A percentile compares a stretch with the other conserved stretches of the same genome.
phyloP scores from a whole-genome alignment of 805 yeast species.

The Debaryomyces castellii region DNA sequence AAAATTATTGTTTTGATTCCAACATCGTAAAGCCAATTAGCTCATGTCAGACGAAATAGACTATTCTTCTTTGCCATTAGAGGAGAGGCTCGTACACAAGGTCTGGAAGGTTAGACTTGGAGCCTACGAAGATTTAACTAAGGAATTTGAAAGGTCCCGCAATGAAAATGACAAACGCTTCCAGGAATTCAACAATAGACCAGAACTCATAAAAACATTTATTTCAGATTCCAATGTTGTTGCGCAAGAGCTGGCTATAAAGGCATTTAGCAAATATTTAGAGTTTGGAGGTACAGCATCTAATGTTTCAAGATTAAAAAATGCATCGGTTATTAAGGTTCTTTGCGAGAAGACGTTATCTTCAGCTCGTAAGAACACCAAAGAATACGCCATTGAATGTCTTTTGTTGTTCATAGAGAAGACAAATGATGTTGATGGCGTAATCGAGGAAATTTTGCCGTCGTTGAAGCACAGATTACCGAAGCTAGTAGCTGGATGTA shows the following conservation, averaged over 20 bases:
- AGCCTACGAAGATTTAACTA: slow-evolving; percentile 71
- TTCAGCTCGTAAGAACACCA: slow-evolving; percentile 74
- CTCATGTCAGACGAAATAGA: slow-evolving; percentile 52
- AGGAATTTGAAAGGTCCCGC: slow-evolving; percentile 52
- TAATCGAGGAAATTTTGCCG: slow-evolving; percentile 67
- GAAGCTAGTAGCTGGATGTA: slow-evolving; percentile 71
- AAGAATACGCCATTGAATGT: slow-evolving; percentile 61
- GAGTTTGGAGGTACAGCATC: slow-evolving; percentile 52
- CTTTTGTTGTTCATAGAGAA: slow-evolving; percentile 63
- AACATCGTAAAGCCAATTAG: background rate
- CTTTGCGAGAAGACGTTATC: slow-evolving; percentile 82
- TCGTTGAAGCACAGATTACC: slow-evolving; percentile 65
- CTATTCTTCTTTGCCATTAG: slow-evolving; percentile 59
- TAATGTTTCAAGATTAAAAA: slow-evolving; percentile 41
- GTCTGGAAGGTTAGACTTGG: slow-evolving; percentile 83
- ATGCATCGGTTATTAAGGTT: slow-evolving; percentile 40
- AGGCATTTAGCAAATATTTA: slow-evolving; percentile 52
- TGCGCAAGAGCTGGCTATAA: slow-evolving; percentile 83
- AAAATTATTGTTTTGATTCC: background rate
- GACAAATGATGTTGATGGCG: slow-evolving; percentile 57
- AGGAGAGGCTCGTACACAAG: slow-evolving; percentile 65
- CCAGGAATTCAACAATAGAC: slow-evolving; percentile 46
- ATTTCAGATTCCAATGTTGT: slow-evolving; percentile 83
- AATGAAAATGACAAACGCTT: slow-evolving; percentile 58
- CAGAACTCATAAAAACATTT: slow-evolving; percentile 55